A percentile compares a stretch with the other conserved stretches of the same genome.
Evolutionary conservation across 345 rosid genomes (phyloP).

Genomic region (Gossypium arboreum): DNA sequence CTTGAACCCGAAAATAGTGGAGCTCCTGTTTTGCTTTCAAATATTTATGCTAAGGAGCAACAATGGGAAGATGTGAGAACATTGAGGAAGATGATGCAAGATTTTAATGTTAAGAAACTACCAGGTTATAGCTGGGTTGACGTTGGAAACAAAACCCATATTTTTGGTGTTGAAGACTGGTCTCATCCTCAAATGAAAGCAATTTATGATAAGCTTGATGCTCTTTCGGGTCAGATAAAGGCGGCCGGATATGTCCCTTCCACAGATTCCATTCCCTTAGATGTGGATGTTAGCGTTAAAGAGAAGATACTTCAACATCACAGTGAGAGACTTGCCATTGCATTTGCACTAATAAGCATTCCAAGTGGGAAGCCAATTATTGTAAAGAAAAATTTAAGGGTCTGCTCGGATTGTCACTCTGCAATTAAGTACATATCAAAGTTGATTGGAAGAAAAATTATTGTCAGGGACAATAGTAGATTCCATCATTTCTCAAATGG

Average conservation of each 20-base stretch:
- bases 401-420: constrained; percentile 34
- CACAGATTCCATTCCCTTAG: constrained; percentile 28
- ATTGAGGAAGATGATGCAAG: constrained; percentile 32
- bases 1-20: constrained; percentile 37
- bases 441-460: constrained; percentile 26
- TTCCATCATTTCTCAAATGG: constrained; percentile 35
- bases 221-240: constrained; percentile 26
- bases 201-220: constrained; percentile 31
- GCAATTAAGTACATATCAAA: constrained; percentile 31
- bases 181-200: constrained; percentile 30
- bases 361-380: constrained; percentile 35
- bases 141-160: constrained; percentile 30
- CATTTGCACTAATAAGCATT: constrained; percentile 31
- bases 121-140: constrained; percentile 38
- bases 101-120: constrained; percentile 26
- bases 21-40: constrained; percentile 33
- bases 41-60: constrained; percentile 30
- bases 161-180: constrained; percentile 30
- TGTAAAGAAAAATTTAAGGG: constrained; percentile 35
- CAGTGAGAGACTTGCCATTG: constrained; percentile 37
- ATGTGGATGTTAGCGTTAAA: constrained; percentile 30
- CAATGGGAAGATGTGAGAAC: constrained; percentile 32
- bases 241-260: constrained; percentile 29
- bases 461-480: constrained; percentile 33
- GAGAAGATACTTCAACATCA: constrained; percentile 35